Evolutionary conservation across 169 alveolate species (phyloP).

Genomic region (Plasmodium gaboni): DNA sequence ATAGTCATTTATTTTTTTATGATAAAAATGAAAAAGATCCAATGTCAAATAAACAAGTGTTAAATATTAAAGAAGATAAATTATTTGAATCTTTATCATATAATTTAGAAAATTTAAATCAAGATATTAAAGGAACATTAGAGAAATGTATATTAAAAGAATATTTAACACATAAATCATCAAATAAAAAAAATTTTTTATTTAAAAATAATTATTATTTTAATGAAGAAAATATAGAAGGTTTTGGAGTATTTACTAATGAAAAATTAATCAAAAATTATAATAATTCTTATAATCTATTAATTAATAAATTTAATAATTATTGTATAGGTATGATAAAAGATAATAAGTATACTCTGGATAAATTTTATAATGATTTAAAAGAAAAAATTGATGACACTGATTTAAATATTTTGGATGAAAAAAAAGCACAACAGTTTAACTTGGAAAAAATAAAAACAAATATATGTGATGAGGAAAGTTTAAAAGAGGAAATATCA

Average conservation of each 20-base stretch:
- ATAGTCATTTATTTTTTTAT: constrained; percentile 69
- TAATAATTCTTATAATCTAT: constrained; percentile 33
- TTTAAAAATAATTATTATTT: constrained; percentile 69
- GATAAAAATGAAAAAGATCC: constrained; percentile 70
- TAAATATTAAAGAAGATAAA: constrained; percentile 36
- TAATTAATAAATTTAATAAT: constrained; percentile 68
- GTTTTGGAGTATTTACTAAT: constrained; percentile 61
- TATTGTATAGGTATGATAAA: constrained; percentile 57
- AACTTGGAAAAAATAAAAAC: constrained; percentile 43
- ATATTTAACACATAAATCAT: constrained; percentile 41
- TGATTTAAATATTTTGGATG: constrained; percentile 20
- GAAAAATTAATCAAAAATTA: constrained; percentile 32
- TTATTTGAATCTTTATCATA: constrained; percentile 26
- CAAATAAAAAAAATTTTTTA: constrained; percentile 34
- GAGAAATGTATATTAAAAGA: constrained; percentile 68
- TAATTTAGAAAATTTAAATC: constrained; percentile 59
- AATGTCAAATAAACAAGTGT: constrained; percentile 33
- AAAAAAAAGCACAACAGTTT: constrained; percentile 39
- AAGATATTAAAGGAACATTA: constrained; percentile 69
- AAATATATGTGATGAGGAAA: constrained; percentile 18
- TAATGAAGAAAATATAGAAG: constrained; percentile 62
- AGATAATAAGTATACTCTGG: constrained; percentile 44
- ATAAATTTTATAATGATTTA: constrained; percentile 59
- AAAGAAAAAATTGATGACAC: constrained; percentile 56
- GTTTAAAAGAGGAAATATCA: neutral